These are phyloP conservation scores for Eucommia ulmoides DNA, from an alignment of 257 asterid species.

Conservation along the genomic window DNA sequence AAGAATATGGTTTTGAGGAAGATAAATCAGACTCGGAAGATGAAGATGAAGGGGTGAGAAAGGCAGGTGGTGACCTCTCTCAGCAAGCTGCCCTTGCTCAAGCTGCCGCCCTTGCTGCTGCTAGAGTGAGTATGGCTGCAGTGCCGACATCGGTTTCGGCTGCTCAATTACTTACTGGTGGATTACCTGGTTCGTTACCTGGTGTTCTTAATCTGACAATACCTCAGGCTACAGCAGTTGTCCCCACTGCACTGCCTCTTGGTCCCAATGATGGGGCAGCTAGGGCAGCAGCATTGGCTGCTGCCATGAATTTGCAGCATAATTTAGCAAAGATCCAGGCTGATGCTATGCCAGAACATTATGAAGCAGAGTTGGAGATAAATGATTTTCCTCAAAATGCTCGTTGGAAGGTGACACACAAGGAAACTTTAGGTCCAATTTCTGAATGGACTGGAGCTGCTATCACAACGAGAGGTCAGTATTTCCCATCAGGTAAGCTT, in stretches of 20 bases:
- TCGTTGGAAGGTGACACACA: slow-evolving; percentile 94
- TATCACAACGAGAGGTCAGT: slow-evolving; percentile 81
- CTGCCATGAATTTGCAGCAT: slow-evolving; percentile 74
- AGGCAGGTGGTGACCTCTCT: slow-evolving; percentile 64
- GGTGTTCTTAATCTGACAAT: slow-evolving; percentile 29
- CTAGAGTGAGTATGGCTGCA: slow-evolving; percentile 26
- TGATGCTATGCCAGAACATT: slow-evolving; percentile 75
- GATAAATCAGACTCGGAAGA: slow-evolving; percentile 90
- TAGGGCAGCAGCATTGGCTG: slow-evolving; percentile 64
- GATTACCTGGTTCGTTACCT: slow-evolving; percentile 37
- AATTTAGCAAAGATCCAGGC: slow-evolving; percentile 82
- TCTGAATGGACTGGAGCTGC: slow-evolving; percentile 98
- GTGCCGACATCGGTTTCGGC: slow-evolving; percentile 25
- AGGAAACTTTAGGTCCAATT: slow-evolving; percentile 86
- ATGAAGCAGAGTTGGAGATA: slow-evolving; percentile 80
- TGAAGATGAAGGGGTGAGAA: slow-evolving; percentile 65
- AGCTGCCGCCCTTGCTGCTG: slow-evolving; percentile 57
- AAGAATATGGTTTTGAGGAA: slow-evolving; percentile 72
- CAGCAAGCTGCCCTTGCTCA: slow-evolving; percentile 49
- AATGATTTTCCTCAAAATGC: slow-evolving; percentile 93
- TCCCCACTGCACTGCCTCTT: slow-evolving; percentile 21
- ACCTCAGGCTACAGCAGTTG: slow-evolving; percentile 28
- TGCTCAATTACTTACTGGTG: slow-evolving; percentile 30
- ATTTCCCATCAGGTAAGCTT: slow-evolving; percentile 55
- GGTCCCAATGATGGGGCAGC: slow-evolving; percentile 55